These are phyloP conservation scores for Colletotrichum destructivum DNA, from an alignment of 2,329 filamentous ascomycete species.

Conservation along the genomic window DNA sequence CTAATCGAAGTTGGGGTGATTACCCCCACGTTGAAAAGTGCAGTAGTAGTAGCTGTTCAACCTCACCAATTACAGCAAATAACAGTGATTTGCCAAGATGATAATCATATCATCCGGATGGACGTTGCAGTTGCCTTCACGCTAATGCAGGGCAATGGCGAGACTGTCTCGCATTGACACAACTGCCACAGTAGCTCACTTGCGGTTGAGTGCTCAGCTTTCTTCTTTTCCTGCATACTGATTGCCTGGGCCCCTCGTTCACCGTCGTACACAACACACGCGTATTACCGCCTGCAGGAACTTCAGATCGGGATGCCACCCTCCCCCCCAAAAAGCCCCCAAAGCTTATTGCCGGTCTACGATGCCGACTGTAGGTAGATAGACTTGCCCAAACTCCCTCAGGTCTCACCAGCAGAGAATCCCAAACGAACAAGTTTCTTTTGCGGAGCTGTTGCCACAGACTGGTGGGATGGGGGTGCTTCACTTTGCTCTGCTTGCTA, in stretches of 20 bases:
- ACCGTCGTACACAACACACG: too few relatives aligned
- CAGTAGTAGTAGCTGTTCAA: too few relatives aligned
- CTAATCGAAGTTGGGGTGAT: too few relatives aligned
- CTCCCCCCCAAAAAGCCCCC: neutral
- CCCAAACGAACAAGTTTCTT: constrained; percentile 12
- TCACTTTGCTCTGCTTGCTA: neutral
- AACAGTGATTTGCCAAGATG: neutral
- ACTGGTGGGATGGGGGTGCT: neutral
- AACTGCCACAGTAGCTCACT: neutral
- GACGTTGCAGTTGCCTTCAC: neutral
- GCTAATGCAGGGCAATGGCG: neutral
- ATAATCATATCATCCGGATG: too few relatives aligned
- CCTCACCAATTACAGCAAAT: too few relatives aligned
- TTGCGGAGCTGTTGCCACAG: constrained; percentile 15
- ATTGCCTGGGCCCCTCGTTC: too few relatives aligned
- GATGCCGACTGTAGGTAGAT: neutral
- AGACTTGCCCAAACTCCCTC: neutral
- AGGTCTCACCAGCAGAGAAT: constrained; percentile 9
- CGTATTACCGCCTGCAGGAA: neutral
- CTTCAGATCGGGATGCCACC: neutral
- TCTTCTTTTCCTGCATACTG: neutral
- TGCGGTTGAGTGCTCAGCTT: neutral
- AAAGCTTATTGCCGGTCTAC: neutral
- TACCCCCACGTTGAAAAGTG: too few relatives aligned
- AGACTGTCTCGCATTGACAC: neutral